A percentile compares a stretch with the other conserved stretches of the same genome.
These are phyloP conservation scores for Asterophora lycoperdoides DNA, from an alignment of 768 basidiomycete species.

Conservation along the genomic window DNA sequence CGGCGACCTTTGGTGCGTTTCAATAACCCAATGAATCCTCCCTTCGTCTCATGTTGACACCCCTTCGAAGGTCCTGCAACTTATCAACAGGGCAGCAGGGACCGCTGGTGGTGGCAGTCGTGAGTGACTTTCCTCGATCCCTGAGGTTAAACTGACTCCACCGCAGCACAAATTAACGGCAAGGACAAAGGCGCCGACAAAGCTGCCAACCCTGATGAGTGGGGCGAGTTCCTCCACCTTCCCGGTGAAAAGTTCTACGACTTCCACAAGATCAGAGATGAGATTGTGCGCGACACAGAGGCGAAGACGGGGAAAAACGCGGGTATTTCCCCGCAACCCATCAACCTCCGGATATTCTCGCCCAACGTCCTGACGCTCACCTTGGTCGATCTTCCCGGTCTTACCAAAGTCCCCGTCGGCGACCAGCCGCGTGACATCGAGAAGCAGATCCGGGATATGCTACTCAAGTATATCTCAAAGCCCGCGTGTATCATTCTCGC, in stretches of 20 bases:
- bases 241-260: slow-evolving; percentile 98
- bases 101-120: slow-evolving; percentile 35
- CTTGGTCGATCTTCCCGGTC: slow-evolving; percentile 93
- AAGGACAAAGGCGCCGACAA: slow-evolving; percentile 57
- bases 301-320: slow-evolving; percentile 98
- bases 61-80: slow-evolving; percentile 72
- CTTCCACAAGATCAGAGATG: slow-evolving; percentile 93
- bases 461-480: slow-evolving; percentile 91
- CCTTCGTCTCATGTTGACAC: slow-evolving; percentile 3
- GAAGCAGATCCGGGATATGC: slow-evolving; percentile 95
- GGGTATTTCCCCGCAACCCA: slow-evolving; percentile 94
- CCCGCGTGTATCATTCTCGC: slow-evolving; percentile 96
- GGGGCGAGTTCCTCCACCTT: slow-evolving; percentile 98
- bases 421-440: slow-evolving; percentile 98
- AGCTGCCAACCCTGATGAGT: slow-evolving; percentile 87
- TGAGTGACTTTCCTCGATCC: slow-evolving; percentile 25
- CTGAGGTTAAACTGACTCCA: slow-evolving; percentile 17
- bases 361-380: slow-evolving; percentile 97
- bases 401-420: slow-evolving; percentile 93
- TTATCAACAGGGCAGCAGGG: slow-evolving; percentile 77
- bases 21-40: not conserved
- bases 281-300: slow-evolving; percentile 96
- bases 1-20: slow-evolving; percentile 83
- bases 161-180: slow-evolving; percentile 39
- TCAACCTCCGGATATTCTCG: slow-evolving; percentile 96